Evolutionary conservation across 2,329 filamentous ascomycete species (phyloP), one percentile per base, ranked within the genome.

Genomic region (Fusarium globosum): DNA sequence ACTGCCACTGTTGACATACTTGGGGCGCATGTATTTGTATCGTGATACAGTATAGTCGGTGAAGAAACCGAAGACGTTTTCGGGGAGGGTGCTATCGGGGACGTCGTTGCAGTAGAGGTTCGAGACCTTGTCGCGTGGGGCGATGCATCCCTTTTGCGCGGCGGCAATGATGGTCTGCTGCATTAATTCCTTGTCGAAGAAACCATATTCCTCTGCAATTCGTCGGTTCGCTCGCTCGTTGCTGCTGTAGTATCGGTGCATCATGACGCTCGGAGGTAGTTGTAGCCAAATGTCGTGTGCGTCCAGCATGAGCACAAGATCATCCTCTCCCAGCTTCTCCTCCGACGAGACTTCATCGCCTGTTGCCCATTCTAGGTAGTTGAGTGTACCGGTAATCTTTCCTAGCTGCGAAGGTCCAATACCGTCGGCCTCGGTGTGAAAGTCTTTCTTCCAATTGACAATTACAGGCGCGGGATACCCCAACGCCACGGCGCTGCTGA

Each of bases 261-360:
- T 60, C 35, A 80, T 71, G 6, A 80, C 75, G n/a, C 72, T 76
- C 2, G 78, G 77, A 3, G 79, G 79, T 2, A 80, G 65, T 55
- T 80, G 79, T 18, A 80, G 64, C 79, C 79, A 80, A n/a, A 80
- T 66, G 41, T 80, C 79, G 49, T 79, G 78, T n/a, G 78, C 79
- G 45, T 80, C 79, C 21, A 80, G 69, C 61, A 80, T 77, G 12
- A 80, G 55, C 13, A 79, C 67, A 20, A 80, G 39, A 30, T 80
- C 79, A 21, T 80, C 60, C n/a, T 79, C 74, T 12, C 60, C 68
- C 2, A 78, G 60, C 43, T 38, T 69, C 18, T 78, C 75, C 23
- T 68, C 63, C 18, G 67, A 61, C 2, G 74, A 33, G 7, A 51
- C 68, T 16, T 66, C 46, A 18, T 72, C 59, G 2, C 73, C 48